phyloP scores from a whole-genome alignment of 1,139 yeast genomes.

The Protomyces inouyei region DNA sequence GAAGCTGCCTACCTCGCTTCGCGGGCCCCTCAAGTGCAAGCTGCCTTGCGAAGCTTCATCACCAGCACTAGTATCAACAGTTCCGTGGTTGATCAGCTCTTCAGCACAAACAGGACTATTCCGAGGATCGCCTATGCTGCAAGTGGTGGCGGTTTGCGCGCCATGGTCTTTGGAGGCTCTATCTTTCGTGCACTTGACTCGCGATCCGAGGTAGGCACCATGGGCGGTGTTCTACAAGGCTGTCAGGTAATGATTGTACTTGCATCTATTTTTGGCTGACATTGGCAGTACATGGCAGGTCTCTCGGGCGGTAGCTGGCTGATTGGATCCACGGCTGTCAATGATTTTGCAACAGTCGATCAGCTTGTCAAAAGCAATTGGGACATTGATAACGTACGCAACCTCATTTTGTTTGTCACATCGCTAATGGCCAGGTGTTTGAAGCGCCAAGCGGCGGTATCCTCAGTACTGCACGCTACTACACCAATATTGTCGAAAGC shows the following conservation, averaged over 20 bases:
- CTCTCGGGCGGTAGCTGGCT: constrained; percentile 83
- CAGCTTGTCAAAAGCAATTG: constrained; percentile 31
- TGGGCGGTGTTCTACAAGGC: constrained; percentile 77
- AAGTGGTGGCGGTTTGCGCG: constrained; percentile 90
- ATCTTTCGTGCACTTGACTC: constrained; percentile 72
- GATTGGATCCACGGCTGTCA: constrained; percentile 56
- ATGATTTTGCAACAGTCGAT: constrained; percentile 33
- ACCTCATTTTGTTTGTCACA: constrained; percentile 37
- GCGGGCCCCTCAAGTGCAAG: constrained; percentile 53
- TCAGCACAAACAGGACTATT: constrained; percentile 42
- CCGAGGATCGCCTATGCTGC: constrained; percentile 66
- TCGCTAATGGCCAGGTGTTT: constrained; percentile 45
- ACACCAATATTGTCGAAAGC: constrained; percentile 52
- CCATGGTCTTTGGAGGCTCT: constrained; percentile 89
- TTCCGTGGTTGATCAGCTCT: constrained; percentile 46
- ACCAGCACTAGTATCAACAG: constrained; percentile 56
- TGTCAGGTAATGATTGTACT: constrained; percentile 52
- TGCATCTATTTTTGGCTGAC: constrained; percentile 51
- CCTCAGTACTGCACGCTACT: constrained; percentile 44
- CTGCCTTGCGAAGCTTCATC: constrained; percentile 54
- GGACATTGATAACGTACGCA: constrained; percentile 43
- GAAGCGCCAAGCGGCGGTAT: constrained; percentile 42
- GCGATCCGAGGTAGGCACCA: constrained; percentile 56
- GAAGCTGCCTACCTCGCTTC: constrained; percentile 32
- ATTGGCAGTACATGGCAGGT: constrained; percentile 72